Evolutionary conservation across 2,329 filamentous ascomycete genomes (phyloP).

Genomic region (Cytospora piceicola): DNA sequence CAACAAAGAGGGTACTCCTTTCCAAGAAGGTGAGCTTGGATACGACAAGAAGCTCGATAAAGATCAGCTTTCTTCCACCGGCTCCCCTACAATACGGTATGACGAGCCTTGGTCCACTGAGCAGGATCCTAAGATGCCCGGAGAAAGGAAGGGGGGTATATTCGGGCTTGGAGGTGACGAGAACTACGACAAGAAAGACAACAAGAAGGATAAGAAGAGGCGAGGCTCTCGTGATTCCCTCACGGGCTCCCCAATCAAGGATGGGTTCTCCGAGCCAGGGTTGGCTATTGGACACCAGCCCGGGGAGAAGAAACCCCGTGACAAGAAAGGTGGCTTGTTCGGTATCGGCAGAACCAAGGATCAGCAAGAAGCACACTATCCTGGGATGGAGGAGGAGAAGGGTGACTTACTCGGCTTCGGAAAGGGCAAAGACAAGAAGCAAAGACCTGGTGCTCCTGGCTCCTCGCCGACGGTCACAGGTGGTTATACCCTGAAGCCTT

Average conservation of each 20-base stretch:
- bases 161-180: neutral
- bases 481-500: neutral
- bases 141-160: constrained; percentile 1
- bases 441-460: neutral
- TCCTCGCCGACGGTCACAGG: neutral
- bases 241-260: neutral
- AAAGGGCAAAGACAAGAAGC: constrained; percentile 6
- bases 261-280: neutral
- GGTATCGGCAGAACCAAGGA: neutral
- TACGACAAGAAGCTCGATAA: neutral
- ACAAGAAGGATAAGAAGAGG: constrained; percentile 1
- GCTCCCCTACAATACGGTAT: neutral
- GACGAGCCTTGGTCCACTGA: constrained; percentile 7
- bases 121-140: neutral
- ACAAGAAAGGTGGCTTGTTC: constrained; percentile 5
- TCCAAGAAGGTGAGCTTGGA: neutral
- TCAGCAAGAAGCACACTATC: neutral
- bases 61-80: constrained; percentile 5
- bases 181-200: constrained; percentile 7
- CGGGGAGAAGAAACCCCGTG: neutral
- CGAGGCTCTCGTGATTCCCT: neutral
- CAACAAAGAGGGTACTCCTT: neutral
- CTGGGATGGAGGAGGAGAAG: neutral
- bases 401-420: neutral
- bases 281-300: neutral